Base-by-base conservation (phyloP, 768 basidiomycete species). In the Boletus patriciae region DNA sequence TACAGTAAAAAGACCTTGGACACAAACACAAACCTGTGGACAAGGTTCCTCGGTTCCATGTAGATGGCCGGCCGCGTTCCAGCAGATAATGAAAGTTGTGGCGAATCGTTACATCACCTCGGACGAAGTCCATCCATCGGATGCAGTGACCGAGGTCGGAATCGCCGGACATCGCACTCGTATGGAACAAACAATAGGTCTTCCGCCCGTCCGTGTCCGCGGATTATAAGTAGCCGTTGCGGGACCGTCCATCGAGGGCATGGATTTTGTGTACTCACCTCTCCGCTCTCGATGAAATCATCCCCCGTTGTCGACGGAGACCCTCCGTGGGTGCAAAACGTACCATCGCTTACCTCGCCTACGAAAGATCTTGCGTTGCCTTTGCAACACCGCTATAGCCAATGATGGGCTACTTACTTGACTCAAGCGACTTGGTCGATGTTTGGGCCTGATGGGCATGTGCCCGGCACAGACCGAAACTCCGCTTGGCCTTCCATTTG, bases 391-490 rank as follows among this genome's bases (percentile, higher is more conserved):
- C 27, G 6, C 27, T 27, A 27, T 1, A 27, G 5, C 27, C 27
- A 27, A 27, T 27, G 5, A n/a, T n/a, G n/a, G n/a, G n/a, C n/a
- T n/a, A n/a, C n/a, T 1, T 6, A 27, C 27, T 27, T 27, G 27
- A 1, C 27, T 27, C 27, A 25, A 25, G 25, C 25, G 25, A 25
- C 25, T 25, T 25, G 34, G 34, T 34, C 13, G 13, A 38, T 25
- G 40, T 43, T 51, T 25, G 41, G 18, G 13, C 19, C 36, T 11
- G 34, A 21, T 25, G 31, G 31, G 31, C 31, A 11, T 33, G n/a
- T 13, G 18, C 4, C 37, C 70, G 72, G 72, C 70, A 69, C 42
- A 50, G 37, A 45, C 74, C 74, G 72, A 73, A 73, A 73, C 72
- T 73, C 72, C 72, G 72, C 73, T 62, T 51, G 52, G 44, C 38